Conservation (phyloP, 306 rosid genomes). For the Vigna mungo region DNA sequence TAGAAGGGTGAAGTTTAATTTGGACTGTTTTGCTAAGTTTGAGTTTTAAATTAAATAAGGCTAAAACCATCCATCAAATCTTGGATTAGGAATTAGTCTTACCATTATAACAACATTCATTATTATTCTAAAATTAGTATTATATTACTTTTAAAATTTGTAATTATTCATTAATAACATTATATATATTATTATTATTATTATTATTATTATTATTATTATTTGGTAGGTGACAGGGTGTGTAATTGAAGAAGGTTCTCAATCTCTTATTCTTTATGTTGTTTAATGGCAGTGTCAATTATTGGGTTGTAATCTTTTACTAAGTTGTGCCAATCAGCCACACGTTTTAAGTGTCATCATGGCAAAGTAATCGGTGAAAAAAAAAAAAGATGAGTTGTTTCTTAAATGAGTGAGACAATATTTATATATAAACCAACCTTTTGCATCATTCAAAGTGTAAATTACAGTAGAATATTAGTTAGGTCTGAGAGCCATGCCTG, state of each 20-base stretch:
- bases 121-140: too few species aligned
- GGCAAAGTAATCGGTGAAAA: constrained; percentile 34
- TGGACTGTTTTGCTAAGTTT: constrained; percentile 36
- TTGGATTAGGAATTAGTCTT: constrained; percentile 1
- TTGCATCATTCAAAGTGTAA: constrained; percentile 10
- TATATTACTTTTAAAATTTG: too few species aligned
- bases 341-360: constrained; percentile 37
- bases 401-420: constrained; percentile 8
- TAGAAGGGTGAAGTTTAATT: not conserved
- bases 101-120: too few species aligned
- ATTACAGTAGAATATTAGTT: not conserved
- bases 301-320: constrained; percentile 44
- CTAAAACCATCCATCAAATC: constrained; percentile 12
- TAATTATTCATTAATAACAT: too few species aligned
- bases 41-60: constrained; percentile 42
- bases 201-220: too few species aligned
- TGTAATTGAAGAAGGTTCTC: constrained; percentile 44
- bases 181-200: too few species aligned
- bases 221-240: too few species aligned
- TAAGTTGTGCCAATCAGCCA: constrained; percentile 43
- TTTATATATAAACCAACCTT: constrained; percentile 40
- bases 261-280: not conserved
- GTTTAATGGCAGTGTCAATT: constrained; percentile 38
- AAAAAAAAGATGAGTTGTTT: constrained; percentile 8
- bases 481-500: not conserved